Conservation (phyloP, 345 rosid species). For the Eucalyptus decipiens region DNA sequence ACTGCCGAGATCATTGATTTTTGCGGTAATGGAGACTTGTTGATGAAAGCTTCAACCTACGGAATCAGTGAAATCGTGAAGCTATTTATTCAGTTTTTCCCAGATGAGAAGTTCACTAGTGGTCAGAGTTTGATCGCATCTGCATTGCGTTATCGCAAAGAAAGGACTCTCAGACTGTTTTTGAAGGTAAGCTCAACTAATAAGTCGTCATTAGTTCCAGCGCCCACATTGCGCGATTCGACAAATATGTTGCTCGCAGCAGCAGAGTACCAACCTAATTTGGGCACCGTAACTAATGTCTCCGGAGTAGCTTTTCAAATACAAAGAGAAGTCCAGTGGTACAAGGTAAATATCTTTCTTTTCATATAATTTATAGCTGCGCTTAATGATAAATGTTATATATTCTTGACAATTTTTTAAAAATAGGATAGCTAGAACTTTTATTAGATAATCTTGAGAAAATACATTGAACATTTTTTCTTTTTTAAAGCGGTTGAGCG, state of each 20-base stretch:
- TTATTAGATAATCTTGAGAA: too few relatives aligned
- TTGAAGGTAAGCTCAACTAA: background rate
- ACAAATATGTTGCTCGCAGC: fast-evolving
- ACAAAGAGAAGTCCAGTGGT: too few relatives aligned
- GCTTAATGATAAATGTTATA: too few relatives aligned
- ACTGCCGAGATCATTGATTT: background rate
- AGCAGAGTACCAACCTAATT: background rate
- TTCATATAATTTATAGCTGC: too few relatives aligned
- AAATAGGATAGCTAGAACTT: too few relatives aligned
- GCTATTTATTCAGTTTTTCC: background rate
- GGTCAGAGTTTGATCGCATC: fast-evolving
- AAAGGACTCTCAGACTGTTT: background rate
- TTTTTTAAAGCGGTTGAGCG: too few relatives aligned
- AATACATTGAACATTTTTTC: too few relatives aligned
- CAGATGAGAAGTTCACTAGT: background rate
- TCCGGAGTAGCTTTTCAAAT: too few relatives aligned
- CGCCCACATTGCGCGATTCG: fast-evolving
- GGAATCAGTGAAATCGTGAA: background rate
- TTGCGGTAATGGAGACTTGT: fast-evolving
- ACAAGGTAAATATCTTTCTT: too few relatives aligned
- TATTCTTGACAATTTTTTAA: too few relatives aligned
- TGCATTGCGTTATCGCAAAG: background rate
- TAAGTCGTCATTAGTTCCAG: background rate
- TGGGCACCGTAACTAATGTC: too few relatives aligned
- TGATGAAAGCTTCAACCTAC: background rate